Evolutionary conservation across 2,329 filamentous ascomycete species (phyloP), one percentile per base, ranked within the genome.

Genomic region (Phialophora expanda): DNA sequence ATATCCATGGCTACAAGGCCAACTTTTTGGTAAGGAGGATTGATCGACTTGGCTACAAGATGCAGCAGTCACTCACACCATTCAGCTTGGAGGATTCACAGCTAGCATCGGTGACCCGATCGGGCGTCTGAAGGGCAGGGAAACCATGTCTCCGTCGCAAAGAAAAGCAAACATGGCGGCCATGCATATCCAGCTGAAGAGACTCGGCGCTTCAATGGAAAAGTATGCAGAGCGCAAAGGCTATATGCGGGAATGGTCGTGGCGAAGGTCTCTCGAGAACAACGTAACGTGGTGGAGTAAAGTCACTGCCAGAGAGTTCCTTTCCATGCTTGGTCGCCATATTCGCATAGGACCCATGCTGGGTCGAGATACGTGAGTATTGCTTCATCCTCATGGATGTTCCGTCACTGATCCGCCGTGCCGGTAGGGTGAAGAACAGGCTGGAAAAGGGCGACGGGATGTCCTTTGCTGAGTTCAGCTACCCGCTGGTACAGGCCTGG

Each of bases 401-500:
- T 14, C 11, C 32, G 17, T 44, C n/a, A 54, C 53, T 61, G 54
- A 62, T 20, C 14, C 38, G 3, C 17, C 38, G 14, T 17, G 20
- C n/a, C 28, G 38, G 30, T 50, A 69, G 87, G 38, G 93, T 96
- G 62, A 95, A 92, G 78, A 89, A 87, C 64, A 92, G 93, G 74
- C 85, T 98, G 83, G 85, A 86, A n/a, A 88, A 88, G 61, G 92
- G 92, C 44, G 91, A 95, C 69, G 96, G 95, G 72, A 94, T 99
- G 90, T 96, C 93, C 0, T 90, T 96, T 73, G 89, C 92, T 41
- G 95, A 99, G 76, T 97, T 99, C 77, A 86, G 88, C 50, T 99
- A 99, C 75, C 95, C 96, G 0, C 80, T 99, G 17, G 87, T 98
- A 73, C 95, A 99, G 76, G 93, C 90, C 24, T 98, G 93, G 90